A percentile compares a stretch with the other conserved stretches of the same genome.
Conservation (phyloP, 495 filamentous ascomycete genomes). For the Daldinia loculata region DNA sequence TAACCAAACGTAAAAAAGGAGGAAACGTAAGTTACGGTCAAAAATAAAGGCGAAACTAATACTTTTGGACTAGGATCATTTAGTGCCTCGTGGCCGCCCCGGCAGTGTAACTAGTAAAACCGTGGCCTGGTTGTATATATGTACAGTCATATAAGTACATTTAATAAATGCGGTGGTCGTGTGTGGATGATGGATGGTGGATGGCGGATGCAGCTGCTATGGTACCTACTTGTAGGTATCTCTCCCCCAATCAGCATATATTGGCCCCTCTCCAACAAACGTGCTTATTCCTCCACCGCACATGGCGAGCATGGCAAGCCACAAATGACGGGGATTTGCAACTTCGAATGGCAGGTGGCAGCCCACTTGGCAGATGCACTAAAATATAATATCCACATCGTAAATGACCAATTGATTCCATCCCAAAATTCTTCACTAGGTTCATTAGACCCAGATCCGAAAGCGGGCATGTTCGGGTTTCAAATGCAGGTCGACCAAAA, state of each 20-base stretch:
- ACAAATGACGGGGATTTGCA: constrained; percentile 42
- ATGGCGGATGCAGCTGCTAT: constrained; percentile 23
- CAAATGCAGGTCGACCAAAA: constrained; percentile 16
- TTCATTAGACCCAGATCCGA: constrained; percentile 37
- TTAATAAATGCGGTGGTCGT: constrained; percentile 30
- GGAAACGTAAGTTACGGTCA: not conserved
- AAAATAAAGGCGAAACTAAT: constrained; percentile 21
- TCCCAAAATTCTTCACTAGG: constrained; percentile 40
- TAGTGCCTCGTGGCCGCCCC: constrained; percentile 42
- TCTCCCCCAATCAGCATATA: constrained; percentile 27
- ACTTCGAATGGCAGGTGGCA: constrained; percentile 42
- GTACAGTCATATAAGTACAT: constrained; percentile 3
- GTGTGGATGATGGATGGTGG: constrained; percentile 23
- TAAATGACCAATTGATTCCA: constrained; percentile 38
- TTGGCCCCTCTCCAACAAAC: constrained; percentile 33
- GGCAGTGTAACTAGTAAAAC: constrained; percentile 41
- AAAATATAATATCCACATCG: constrained; percentile 32
- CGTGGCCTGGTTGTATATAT: not conserved
- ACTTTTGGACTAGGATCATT: constrained; percentile 20
- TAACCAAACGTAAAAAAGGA: no score
- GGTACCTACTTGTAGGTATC: constrained; percentile 29
- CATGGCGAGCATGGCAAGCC: constrained; percentile 45
- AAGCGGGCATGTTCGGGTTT: constrained; percentile 32
- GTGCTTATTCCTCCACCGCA: constrained; percentile 43
- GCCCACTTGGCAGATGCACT: constrained; percentile 39